phyloP scores from a whole-genome alignment of 1,284 basidiomycete species.

The Serendipita sp. region DNA sequence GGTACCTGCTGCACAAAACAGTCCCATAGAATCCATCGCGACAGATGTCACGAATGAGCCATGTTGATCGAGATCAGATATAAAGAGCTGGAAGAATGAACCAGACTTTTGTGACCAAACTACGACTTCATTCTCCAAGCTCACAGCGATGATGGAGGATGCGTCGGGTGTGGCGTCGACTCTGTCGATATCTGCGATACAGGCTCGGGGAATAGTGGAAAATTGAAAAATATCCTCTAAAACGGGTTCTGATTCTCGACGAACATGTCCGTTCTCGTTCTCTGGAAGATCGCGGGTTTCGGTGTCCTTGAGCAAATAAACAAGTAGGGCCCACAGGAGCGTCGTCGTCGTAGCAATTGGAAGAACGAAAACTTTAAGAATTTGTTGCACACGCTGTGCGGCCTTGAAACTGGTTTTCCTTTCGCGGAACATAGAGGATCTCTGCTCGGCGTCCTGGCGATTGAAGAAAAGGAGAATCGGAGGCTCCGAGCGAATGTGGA shows the following conservation, averaged over 20 bases:
- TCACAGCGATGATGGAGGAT: conserved; percentile 49
- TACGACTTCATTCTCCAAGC: conserved; percentile 61
- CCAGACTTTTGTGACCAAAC: conserved; percentile 34
- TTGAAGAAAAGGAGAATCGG: conserved; percentile 53
- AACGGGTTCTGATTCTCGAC: conserved; percentile 23
- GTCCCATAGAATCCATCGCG: conserved; percentile 40
- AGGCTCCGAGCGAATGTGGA: conserved; percentile 71
- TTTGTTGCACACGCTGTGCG: conserved; percentile 8
- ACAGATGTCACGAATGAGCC: conserved; percentile 36
- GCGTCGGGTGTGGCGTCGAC: conserved; percentile 59
- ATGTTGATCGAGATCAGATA: conserved; percentile 21
- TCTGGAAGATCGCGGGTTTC: conserved; percentile 81
- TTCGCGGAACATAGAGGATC: not conserved
- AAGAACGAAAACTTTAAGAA: conserved; percentile 68
- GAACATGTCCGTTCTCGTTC: conserved; percentile 25
- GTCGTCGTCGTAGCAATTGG: conserved; percentile 73
- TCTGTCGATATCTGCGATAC: conserved; percentile 68
- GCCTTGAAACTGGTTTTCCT: not conserved
- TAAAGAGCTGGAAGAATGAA: conserved; percentile 24
- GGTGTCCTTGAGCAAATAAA: conserved; percentile 85
- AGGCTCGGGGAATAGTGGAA: conserved; percentile 58
- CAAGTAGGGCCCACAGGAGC: conserved; percentile 61
- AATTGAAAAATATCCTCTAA: conserved; percentile 42
- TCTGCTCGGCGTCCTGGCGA: not conserved
- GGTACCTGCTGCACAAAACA: conserved; percentile 48